phyloP scores from a whole-genome alignment of 495 filamentous ascomycete genomes.

The Aspergillus steynii region DNA sequence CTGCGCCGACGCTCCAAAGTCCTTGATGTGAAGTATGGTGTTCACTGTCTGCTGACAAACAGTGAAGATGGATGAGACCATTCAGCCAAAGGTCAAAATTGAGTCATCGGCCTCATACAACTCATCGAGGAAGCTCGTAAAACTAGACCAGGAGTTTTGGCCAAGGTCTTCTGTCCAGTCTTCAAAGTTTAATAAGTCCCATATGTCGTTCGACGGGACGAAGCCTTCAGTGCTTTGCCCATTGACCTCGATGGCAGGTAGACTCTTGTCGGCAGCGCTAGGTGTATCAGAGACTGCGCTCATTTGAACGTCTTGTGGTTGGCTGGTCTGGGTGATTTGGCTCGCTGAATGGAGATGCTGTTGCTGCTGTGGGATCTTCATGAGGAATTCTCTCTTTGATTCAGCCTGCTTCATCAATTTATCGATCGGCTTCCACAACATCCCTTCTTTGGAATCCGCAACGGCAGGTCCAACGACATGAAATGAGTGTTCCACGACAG shows the following conservation, averaged over 20 bases:
- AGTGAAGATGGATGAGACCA: not conserved
- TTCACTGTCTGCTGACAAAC: not conserved
- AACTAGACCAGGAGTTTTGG: slow-evolving; percentile 31
- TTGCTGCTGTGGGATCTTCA: not conserved
- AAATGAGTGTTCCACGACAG: slow-evolving; percentile 61
- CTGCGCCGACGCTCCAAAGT: no score
- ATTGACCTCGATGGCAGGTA: not conserved
- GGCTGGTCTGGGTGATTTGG: not conserved
- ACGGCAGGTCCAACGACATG: slow-evolving; percentile 49
- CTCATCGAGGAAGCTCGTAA: slow-evolving; percentile 36
- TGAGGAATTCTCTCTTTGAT: slow-evolving; percentile 20
- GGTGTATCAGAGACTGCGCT: not conserved
- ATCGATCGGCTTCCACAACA: slow-evolving; percentile 69
- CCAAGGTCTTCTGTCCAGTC: slow-evolving; percentile 19
- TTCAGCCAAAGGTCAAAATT: not conserved
- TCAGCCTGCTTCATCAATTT: slow-evolving; percentile 58
- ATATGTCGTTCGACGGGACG: slow-evolving; percentile 4
- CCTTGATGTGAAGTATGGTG: no score
- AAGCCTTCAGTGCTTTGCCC: slow-evolving; percentile 19
- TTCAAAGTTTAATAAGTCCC: slow-evolving; percentile 27
- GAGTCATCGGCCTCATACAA: slow-evolving; percentile 25
- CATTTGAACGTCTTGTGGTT: not conserved
- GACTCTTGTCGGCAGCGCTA: not conserved
- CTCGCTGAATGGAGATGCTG: not conserved
- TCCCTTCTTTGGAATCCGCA: slow-evolving; percentile 55